Evolutionary conservation across 805 yeast species (phyloP), one percentile per base, ranked within the genome.

Genomic region (Nakazawaea ambrosiae): DNA sequence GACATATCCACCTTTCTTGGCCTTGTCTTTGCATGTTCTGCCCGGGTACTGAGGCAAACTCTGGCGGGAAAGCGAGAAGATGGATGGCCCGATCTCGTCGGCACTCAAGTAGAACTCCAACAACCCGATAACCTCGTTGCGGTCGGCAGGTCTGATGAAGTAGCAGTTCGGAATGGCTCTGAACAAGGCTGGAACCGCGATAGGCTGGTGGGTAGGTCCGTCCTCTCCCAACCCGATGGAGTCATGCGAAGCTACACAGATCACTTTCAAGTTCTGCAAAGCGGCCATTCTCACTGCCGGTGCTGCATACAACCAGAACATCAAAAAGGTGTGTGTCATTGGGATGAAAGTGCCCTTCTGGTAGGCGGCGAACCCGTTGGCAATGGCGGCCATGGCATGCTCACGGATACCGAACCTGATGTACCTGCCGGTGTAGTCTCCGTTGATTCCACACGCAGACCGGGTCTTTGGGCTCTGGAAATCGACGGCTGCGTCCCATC

Each of bases 141-240:
- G 69, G 48, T 71, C 77, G 48, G 74, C 71, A 17, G 77, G 77
- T 45, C 77, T 61, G 62, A 74, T 65, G 41, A 65, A 73, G 50
- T 57, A 54, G 30, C 60, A 34, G 57, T 71, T 71, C 44, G 78
- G 78, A 40, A 65, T 53, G 29, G 77, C 68, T 47, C 77, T 63
- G 60, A 67, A 63, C 51, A 70, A 71, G 18, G 70, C 66, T 31
- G 71, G 51, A 26, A 73, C 58, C 50, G 67, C 76, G 44, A 71
- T 68, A 39, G 78, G 77, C 55, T 71, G 78, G 46, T 71, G 78
- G 31, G 77, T 71, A 27, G 77, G 77, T 30, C 78, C 78, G 45
- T 71, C 77, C 58, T 71, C 78, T 47, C 78, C 78, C 18, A 66
- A 64, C 49, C 78, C 78, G 45, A 72, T 70, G 19, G 77, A 71